Evolutionary conservation across 1,139 yeast species (phyloP), one percentile per base, ranked within the genome.

Genomic region (Petasospora fabianii): DNA sequence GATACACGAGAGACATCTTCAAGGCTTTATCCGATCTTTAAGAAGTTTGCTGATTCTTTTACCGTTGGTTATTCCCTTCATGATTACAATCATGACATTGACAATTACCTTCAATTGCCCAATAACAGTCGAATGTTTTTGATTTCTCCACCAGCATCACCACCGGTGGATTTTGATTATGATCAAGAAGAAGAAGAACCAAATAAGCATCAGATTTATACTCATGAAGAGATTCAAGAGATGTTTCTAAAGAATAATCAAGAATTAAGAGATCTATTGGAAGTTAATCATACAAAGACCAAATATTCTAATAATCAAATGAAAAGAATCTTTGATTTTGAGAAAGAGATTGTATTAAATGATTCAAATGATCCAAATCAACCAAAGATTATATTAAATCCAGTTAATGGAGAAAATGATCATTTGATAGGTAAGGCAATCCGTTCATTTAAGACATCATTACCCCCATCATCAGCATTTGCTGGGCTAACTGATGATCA

Each of bases 131-230:
- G 58, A 34, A 43, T 62, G 55, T 64, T 64, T 41, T 43, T 65
- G 35, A 59, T 65, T 6, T 64, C 69, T 1, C 70, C 70, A 8
- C 70, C 70, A 13, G 57, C 62, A 6, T 65, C 70, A 9, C 70
- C 70, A 2, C 68, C 69, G 4, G 59, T 64, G 2, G 69, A 51
- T 24, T 65, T 65, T 42, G 63, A 64, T 42, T 65, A 57, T 44
- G 51, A 60, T 6, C 53, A 53, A 30, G 53, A 55, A 19, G 70
- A 65, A 44, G 69, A 62, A 24, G 55, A 55, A 8, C 70, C 70
- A 5, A 56, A 54, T 27, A 50, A 47, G 30, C 42, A 42, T 14
- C 56, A 53, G 37, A 53, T 51, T 16, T 51, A 51, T 31, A 54
- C 55, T 6, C 50, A 43, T 18, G 51, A 54, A 20, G 58, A 54